Evolutionary conservation across 2,329 filamentous ascomycete species (phyloP).

Genomic region (Laburnicola sp.): DNA sequence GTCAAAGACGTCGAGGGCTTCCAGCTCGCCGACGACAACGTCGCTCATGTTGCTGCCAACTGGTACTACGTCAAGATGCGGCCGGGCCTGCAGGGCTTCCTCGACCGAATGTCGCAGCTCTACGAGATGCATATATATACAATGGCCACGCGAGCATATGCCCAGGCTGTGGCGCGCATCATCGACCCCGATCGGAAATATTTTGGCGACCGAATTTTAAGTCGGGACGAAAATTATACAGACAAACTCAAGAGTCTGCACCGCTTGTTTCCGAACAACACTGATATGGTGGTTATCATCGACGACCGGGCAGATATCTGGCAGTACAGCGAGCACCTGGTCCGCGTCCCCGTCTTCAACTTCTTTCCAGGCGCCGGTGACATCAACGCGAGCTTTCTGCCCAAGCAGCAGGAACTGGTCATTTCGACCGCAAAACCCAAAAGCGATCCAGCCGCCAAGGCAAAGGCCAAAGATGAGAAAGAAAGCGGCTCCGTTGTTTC

Average conservation of each 20-base stretch:
- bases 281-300: constrained; percentile 99
- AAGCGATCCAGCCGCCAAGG: constrained; percentile 16
- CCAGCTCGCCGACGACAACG: constrained; percentile 77
- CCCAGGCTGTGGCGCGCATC: constrained; percentile 85
- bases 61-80: constrained; percentile 99
- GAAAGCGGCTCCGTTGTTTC: constrained; percentile 21
- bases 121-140: constrained; percentile 99
- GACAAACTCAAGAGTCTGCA: constrained; percentile 88
- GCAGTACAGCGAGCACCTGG: constrained; percentile 88
- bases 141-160: constrained; percentile 98
- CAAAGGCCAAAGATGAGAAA: constrained; percentile 19
- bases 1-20: constrained; percentile 88
- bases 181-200: constrained; percentile 87
- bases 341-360: constrained; percentile 93
- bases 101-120: constrained; percentile 73
- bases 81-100: constrained; percentile 79
- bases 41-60: constrained; percentile 42
- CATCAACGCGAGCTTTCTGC: constrained; percentile 96
- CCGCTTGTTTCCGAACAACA: constrained; percentile 91
- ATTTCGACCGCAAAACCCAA: constrained; percentile 27
- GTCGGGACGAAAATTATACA: constrained; percentile 94
- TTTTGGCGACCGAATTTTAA: constrained; percentile 93
- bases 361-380: constrained; percentile 98
- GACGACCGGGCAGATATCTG: constrained; percentile 97
- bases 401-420: constrained; percentile 62